Evolutionary conservation across 495 filamentous ascomycete species (phyloP), one percentile per base, ranked within the genome.

Genomic region (Cetradonia linearis): DNA sequence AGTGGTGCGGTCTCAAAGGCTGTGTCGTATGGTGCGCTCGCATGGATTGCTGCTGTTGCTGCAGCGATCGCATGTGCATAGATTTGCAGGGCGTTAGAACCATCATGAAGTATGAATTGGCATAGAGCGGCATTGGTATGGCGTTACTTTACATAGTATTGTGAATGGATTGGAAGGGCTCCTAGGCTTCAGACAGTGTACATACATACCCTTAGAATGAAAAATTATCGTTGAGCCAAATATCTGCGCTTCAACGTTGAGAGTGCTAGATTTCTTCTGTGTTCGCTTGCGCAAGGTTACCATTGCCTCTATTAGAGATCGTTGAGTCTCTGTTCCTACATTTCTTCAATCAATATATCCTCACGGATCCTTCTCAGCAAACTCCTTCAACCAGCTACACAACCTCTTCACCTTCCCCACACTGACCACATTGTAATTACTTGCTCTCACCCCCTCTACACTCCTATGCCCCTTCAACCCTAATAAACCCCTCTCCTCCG

Each of bases 401-500:
- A 44, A 44, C 3, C n/a, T 44, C n/a, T 44, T 9, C 40, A 44
- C n/a, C 40, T 2, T 44, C 40, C 3, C 40, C 40, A 44, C 40
- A 11, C 40, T 13, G 8, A 44, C 40, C 40, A n/a, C 40, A 44
- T 44, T 44, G 23, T 86, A 78, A 66, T 72, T 75, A 63, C 68
- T 71, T 10, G 62, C 69, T 31, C 76, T 68, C 55, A 74, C 71
- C 50, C 87, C 86, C 44, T 87, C 86, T 2, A 94, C 85, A 61
- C 84, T 88, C 59, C 89, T 75, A 71, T 59, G 44, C 8, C 47
- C 57, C 28, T 91, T 93, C 65, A 93, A 70, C 14, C 89, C 89
- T 36, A 78, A 77, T 44, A 94, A 71, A 13, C 81, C 78, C 40
- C 71, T 72, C 65, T 77, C 74, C 38, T 83, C 81, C 13, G 87